Conservation (phyloP, 2,329 filamentous ascomycete species). For the Colletotrichum trifolii region DNA sequence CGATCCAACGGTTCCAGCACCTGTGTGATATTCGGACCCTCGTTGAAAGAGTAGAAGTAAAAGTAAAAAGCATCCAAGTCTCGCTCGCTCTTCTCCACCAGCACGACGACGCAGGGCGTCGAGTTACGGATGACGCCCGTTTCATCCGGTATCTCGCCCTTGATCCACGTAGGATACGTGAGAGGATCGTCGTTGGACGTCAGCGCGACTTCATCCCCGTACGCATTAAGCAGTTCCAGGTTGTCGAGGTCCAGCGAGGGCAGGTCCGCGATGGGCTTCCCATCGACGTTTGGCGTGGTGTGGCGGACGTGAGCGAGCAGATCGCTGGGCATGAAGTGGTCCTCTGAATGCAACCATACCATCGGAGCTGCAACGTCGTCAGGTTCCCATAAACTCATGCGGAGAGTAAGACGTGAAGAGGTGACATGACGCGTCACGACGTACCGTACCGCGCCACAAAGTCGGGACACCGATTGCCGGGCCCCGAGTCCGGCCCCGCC, state of each 20-base stretch:
- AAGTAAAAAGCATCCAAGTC: conserved; percentile 49
- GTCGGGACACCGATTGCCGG: conserved; percentile 39
- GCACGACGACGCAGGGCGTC: conserved; percentile 45
- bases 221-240: conserved; percentile 41
- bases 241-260: conserved; percentile 43
- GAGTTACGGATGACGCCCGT: conserved; percentile 40
- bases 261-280: conserved; percentile 35
- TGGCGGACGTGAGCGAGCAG: conserved; percentile 44
- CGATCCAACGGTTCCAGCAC: conserved; percentile 44
- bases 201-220: conserved; percentile 39
- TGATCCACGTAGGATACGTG: conserved; percentile 42
- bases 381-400: neutral
- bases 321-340: conserved; percentile 45
- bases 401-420: too few relatives aligned
- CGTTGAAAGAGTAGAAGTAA: conserved; percentile 49
- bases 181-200: conserved; percentile 44
- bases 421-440: conserved; percentile 11
- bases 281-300: conserved; percentile 40
- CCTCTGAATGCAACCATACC: conserved; percentile 46
- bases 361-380: conserved; percentile 42
- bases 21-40: conserved; percentile 46
- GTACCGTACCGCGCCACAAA: conserved; percentile 46
- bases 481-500: conserved; percentile 21
- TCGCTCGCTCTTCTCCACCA: conserved; percentile 42
- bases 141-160: conserved; percentile 41